Evolutionary conservation across 2,329 filamentous ascomycete species (phyloP), one percentile per base, ranked within the genome.

Genomic region (Passalora sequoiae): DNA sequence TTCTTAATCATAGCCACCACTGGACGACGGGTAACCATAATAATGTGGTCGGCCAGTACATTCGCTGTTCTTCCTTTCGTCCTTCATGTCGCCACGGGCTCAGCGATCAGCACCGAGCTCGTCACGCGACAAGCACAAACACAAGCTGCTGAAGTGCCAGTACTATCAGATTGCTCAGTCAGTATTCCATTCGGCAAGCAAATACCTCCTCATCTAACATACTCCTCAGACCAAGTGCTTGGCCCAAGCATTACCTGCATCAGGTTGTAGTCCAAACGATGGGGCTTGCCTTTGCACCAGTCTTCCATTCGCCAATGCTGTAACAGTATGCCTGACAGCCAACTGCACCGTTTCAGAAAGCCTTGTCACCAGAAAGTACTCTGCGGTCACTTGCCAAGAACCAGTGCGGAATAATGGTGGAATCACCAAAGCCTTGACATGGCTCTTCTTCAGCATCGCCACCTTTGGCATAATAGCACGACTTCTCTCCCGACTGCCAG

Each of bases 381-480:
- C 46, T 7, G 40, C 46, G 20, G 46, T 52, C 20, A 44, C 40
- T 19, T 52, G 49, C 44, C 32, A 44, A 12, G 43, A 41, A 12
- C 46, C 49, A 2, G 39, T 47, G n/a, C 50, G 47, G 17, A 29
- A 53, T 29, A 22, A 50, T 16, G 38, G 40, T 1, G 30, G 27
- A 1, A 35, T 50, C 17, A 50, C 46, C 4, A 28, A 25, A n/a
- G 16, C 20, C 1, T 16, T 47, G 2, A 38, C 33, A 19, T 51
- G 51, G 51, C 24, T 43, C n/a, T 44, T 50, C 38, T 54, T 51
- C 32, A 28, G 22, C 13, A 28, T 50, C 12, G 51, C 51, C 2
- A 39, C 43, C 5, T 38, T 47, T 27, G 35, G 36, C 4, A 35
- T 49, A 4, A 3, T 50, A 22, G 38, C 35, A 13, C 38, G 51